Evolutionary conservation across 2,329 filamentous ascomycete genomes (phyloP).

Genomic region (Cucurbitaria berberidis): DNA sequence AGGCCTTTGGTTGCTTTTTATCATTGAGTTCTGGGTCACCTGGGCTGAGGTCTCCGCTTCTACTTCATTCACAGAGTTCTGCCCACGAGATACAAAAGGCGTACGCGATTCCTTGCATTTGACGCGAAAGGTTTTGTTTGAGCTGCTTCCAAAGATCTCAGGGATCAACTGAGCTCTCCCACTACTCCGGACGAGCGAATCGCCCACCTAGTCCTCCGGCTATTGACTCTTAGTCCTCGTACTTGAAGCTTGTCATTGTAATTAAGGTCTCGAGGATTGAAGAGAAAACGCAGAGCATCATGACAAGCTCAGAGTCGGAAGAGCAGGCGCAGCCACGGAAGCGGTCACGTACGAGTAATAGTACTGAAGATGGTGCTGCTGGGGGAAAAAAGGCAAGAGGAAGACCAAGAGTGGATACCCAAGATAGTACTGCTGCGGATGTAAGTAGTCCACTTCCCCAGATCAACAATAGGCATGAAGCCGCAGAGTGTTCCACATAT

Average conservation of each 20-base stretch:
- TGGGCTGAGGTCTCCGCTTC: background rate
- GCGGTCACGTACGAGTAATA: constrained; percentile 37
- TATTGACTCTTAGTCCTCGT: background rate
- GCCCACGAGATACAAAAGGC: background rate
- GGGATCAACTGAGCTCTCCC: background rate
- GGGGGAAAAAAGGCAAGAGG: constrained; percentile 66
- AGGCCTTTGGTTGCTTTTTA: constrained; percentile 8
- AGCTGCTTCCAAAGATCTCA: background rate
- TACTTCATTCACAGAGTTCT: constrained; percentile 2
- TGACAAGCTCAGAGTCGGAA: constrained; percentile 44
- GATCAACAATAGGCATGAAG: background rate
- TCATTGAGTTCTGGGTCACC: constrained; percentile 10
- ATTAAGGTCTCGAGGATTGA: background rate
- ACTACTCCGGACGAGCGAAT: background rate
- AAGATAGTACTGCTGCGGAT: constrained; percentile 78
- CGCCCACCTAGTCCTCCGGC: background rate
- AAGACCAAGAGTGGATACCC: constrained; percentile 75
- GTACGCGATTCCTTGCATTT: background rate
- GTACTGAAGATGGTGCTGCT: constrained; percentile 31
- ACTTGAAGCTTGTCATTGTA: background rate
- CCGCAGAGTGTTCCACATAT: background rate
- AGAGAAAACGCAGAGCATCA: constrained; percentile 12
- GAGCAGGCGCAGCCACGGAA: constrained; percentile 37
- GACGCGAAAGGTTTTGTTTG: background rate
- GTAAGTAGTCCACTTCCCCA: constrained; percentile 59